Evolutionary conservation across 441 rosid genomes (phyloP), one percentile per base, ranked within the genome.

Genomic region (Erodium texanum): DNA sequence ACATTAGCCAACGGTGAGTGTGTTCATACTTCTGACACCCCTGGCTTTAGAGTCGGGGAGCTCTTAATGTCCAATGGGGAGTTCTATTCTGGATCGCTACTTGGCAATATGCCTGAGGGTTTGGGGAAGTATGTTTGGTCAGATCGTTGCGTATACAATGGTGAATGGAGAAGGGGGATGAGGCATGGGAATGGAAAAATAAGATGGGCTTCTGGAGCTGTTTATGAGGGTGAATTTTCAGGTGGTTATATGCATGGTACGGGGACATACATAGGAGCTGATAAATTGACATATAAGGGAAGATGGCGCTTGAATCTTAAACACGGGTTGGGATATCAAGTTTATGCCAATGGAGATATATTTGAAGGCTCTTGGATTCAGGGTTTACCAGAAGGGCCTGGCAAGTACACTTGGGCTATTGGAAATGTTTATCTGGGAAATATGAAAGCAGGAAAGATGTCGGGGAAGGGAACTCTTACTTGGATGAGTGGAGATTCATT

Each of bases 311-410:
- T 94, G 76, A 94, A 84, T 80, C 84, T 88, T 29, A 94, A 92
- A 77, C 97, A 94, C 66, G 98, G 99, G 3, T 82, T 94, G 64
- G 99, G 98, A 62, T 79, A 84, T 75, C 99, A 94, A 80, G 82
- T 75, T 77, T 88, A 88, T 72, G 82, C 90, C 48, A 87, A 80
- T 29, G 87, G 88, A 63, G 99, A 94, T 74, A 77, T 78, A 67
- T 89, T 86, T 76, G 98, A 94, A 70, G 98, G 98, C 50, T 87
- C 92, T 76, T 94, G 98, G 99, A 85, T 94, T 66, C 90, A 86
- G 48, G 98, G 98, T 71, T 63, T 77, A n/a, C 82, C 91, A 23
- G 99, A 94, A 84, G 99, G 99, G 58, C 97, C 88, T 9, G 97
- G 98, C n/a, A 94, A 86, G 80, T 94, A 92, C 78, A 85, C 84